Percentiles rank a stretch among this genome's conserved stretches.
Evolutionary conservation across 495 filamentous ascomycete species (phyloP).

Genomic region (Podospora pseudoanserina): DNA sequence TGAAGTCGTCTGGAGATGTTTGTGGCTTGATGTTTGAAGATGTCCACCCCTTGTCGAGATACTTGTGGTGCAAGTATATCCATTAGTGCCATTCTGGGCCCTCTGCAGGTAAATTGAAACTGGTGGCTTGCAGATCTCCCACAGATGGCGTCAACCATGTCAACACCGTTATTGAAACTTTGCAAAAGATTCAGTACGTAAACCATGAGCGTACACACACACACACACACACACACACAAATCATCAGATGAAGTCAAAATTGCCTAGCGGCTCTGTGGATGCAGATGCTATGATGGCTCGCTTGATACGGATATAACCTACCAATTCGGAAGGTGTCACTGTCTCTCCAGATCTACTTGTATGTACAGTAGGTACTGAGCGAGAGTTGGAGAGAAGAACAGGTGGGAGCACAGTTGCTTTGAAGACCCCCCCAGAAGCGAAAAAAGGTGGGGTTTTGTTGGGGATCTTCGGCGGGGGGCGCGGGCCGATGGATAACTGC

Average conservation of each 20-base stretch:
- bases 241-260: not conserved
- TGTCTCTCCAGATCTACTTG: constrained; percentile 1
- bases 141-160: not conserved
- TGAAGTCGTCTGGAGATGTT: not conserved
- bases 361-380: too few species aligned
- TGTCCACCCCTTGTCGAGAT: not conserved
- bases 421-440: not conserved
- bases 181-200: not conserved
- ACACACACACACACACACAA: not conserved
- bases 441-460: not conserved
- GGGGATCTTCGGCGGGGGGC: not conserved
- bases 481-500: not conserved
- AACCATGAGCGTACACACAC: not conserved
- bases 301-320: not conserved
- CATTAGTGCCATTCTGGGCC: not conserved
- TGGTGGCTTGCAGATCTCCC: not conserved
- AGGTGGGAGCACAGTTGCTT: not conserved
- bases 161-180: not conserved
- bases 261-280: not conserved
- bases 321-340: constrained; percentile 8
- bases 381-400: not conserved
- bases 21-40: not conserved
- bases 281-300: constrained; percentile 6
- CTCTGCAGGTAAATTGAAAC: not conserved
- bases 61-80: not conserved